Conservation (phyloP, 805 yeast species). For the Saccharomycopsis synnaedendra region DNA sequence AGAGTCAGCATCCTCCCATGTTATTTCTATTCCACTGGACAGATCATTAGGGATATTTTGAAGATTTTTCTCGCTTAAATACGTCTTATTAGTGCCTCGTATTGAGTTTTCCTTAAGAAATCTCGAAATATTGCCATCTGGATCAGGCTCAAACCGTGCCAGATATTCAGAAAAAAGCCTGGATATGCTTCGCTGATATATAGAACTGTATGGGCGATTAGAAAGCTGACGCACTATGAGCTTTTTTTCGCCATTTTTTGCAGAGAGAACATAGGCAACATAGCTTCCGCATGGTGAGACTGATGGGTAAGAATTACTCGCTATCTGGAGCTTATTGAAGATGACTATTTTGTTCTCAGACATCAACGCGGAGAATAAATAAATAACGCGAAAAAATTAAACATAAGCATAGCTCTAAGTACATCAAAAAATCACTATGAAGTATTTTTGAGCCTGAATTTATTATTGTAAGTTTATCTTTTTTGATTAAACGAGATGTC, state of each 20-base stretch:
- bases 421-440: no score
- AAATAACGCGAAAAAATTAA: no score
- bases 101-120: not conserved
- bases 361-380: no score
- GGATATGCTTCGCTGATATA: not conserved
- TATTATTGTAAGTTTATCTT: no score
- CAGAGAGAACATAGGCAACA: constrained; percentile 8
- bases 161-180: not conserved
- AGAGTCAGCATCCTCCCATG: not conserved
- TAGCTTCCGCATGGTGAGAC: constrained; percentile 7
- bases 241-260: not conserved
- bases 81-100: not conserved
- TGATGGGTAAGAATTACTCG: not conserved
- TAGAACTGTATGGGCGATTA: not conserved
- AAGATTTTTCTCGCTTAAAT: not conserved
- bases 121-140: not conserved
- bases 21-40: not conserved
- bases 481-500: no score
- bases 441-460: no score
- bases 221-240: constrained; percentile 5
- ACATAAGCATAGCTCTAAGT: no score
- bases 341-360: no score
- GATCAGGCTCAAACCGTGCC: not conserved
- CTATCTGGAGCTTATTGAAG: no score
- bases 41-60: not conserved